Evolutionary conservation across 768 basidiomycete species (phyloP).

Genomic region (Calocybe cyanea): DNA sequence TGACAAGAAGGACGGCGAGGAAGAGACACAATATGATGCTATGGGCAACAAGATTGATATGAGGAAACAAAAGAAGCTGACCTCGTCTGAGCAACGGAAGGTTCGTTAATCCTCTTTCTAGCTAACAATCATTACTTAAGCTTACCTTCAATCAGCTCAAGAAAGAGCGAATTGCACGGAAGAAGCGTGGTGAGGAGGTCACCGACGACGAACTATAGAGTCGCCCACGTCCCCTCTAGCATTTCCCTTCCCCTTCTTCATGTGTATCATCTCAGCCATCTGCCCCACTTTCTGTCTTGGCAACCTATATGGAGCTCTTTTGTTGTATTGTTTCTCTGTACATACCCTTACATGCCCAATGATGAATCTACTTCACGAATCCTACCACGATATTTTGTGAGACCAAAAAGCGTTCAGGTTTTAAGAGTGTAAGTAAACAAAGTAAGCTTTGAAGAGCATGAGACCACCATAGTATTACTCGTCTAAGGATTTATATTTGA

Average conservation of each 20-base stretch:
- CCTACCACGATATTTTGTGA: too few relatives aligned
- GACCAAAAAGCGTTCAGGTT: too few relatives aligned
- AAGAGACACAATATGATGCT: conserved; percentile 90
- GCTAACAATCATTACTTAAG: conserved; percentile 1
- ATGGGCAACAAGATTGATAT: conserved; percentile 95
- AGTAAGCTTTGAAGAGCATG: too few relatives aligned
- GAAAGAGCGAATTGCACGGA: conserved; percentile 94
- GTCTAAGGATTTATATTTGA: too few relatives aligned
- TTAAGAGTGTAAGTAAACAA: too few relatives aligned
- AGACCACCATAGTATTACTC: too few relatives aligned
- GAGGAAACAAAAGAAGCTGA: conserved; percentile 86
- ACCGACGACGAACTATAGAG: conserved; percentile 61
- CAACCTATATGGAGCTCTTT: neutral
- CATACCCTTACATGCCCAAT: too few relatives aligned
- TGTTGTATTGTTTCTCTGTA: conserved; percentile 3
- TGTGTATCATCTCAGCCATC: conserved; percentile 3
- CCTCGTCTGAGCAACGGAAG: conserved; percentile 80
- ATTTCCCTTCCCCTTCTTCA: conserved; percentile 3
- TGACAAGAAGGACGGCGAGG: conserved; percentile 89
- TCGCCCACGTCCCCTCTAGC: conserved; percentile 4
- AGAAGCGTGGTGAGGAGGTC: conserved; percentile 81
- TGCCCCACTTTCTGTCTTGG: too few relatives aligned
- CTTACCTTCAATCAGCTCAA: conserved; percentile 42
- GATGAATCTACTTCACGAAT: too few relatives aligned
- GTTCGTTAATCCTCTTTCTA: conserved; percentile 24